phyloP scores from a whole-genome alignment of 305 asterid genomes.

The Nicotiana rustica region DNA sequence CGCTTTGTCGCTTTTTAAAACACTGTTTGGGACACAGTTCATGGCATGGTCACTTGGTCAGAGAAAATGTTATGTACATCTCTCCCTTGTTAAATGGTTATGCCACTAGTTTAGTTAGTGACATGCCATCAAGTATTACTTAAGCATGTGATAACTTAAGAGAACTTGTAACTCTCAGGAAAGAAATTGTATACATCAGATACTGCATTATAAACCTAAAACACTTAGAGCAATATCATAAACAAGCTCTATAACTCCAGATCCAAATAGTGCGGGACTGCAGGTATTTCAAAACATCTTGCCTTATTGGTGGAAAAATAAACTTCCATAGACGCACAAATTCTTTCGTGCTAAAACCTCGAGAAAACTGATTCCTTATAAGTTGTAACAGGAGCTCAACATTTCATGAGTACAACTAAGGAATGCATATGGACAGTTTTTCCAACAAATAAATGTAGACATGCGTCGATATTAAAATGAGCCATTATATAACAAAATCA shows the following conservation, averaged over 20 bases:
- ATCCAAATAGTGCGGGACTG: not conserved
- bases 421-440: not conserved
- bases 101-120: not conserved
- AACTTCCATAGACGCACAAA: not conserved
- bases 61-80: not conserved
- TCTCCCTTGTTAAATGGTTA: not conserved
- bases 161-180: not conserved
- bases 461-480: not conserved
- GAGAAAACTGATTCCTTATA: no score
- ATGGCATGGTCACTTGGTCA: not conserved
- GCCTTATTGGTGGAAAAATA: slow-evolving; percentile 15
- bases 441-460: slow-evolving; percentile 31
- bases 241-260: slow-evolving; percentile 22
- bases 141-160: slow-evolving; percentile 7
- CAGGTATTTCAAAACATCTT: not conserved
- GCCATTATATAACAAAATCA: slow-evolving; percentile 7
- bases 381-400: no score
- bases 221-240: slow-evolving; percentile 13
- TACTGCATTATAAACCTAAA: not conserved
- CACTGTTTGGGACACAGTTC: not conserved
- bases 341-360: not conserved
- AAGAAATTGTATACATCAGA: not conserved
- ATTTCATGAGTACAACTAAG: not conserved
- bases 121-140: slow-evolving; percentile 19
- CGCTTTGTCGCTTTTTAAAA: no score